Percentiles rank a stretch among this genome's conserved stretches.
phyloP scores from a whole-genome alignment of 495 filamentous ascomycete species.

The Parachaetomium inaequale region DNA sequence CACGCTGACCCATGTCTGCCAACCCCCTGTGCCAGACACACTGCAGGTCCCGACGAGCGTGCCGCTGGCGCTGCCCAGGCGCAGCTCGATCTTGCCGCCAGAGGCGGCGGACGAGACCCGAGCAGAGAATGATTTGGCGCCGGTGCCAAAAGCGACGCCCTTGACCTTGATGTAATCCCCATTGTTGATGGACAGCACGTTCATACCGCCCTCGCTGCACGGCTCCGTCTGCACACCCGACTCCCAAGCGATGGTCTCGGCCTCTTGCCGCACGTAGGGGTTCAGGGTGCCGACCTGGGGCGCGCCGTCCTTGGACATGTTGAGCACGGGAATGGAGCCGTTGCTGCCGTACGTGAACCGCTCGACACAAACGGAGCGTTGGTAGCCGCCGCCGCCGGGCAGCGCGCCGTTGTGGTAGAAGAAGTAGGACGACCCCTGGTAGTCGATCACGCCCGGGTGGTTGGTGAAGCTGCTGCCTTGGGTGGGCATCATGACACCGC shows the following conservation, averaged over 20 bases:
- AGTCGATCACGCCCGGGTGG: neutral
- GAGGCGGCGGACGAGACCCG: neutral
- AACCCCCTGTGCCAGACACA: neutral
- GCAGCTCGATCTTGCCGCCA: neutral
- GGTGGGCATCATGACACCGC: neutral
- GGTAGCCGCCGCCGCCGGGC: neutral
- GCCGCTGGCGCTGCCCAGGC: neutral
- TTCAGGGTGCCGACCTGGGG: neutral
- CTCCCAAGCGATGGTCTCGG: neutral
- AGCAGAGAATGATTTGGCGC: neutral
- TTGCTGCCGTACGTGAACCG: neutral
- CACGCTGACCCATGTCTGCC: neutral
- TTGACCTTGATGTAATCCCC: neutral
- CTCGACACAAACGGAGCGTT: neutral
- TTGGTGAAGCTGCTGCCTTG: slow-evolving; percentile 1
- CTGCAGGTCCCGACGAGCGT: neutral
- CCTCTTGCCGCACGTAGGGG: neutral
- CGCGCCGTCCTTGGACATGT: neutral
- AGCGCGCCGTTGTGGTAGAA: neutral
- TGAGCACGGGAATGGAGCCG: neutral
- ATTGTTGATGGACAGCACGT: neutral
- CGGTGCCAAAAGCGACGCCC: neutral
- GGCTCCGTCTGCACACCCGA: neutral
- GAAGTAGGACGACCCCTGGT: neutral
- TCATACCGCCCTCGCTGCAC: neutral